A percentile compares a stretch with the other conserved stretches of the same genome.
phyloP scores from a whole-genome alignment of 352 stramenopile species.

The Thalassiosira pacifica region DNA sequence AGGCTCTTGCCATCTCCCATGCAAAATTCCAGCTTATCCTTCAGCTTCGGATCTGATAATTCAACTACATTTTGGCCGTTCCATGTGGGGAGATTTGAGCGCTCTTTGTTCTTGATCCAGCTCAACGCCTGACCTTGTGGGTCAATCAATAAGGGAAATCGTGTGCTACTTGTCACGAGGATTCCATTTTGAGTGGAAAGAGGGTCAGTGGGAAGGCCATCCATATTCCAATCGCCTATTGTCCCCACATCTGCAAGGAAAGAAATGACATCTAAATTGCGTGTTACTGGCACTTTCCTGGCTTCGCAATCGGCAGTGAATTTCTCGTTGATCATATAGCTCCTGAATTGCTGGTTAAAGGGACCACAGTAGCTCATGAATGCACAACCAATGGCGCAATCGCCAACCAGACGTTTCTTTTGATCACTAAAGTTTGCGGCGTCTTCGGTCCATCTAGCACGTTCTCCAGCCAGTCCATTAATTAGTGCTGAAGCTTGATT shows the following conservation, averaged over 20 bases:
- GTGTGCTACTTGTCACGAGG: slow-evolving; percentile 95
- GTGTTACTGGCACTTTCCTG: slow-evolving; percentile 93
- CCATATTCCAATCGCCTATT: slow-evolving; percentile 98
- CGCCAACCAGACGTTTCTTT: slow-evolving; percentile 95
- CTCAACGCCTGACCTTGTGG: slow-evolving; percentile 97
- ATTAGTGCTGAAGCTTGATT: slow-evolving; percentile 97
- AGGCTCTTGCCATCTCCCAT: slow-evolving; percentile 96
- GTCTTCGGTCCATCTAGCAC: slow-evolving; percentile 97
- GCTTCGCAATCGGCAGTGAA: slow-evolving; percentile 94
- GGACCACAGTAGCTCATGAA: slow-evolving; percentile 98
- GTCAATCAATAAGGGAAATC: slow-evolving; percentile 97
- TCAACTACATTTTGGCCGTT: slow-evolving; percentile 91
- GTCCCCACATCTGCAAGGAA: slow-evolving; percentile 98
- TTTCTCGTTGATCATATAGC: slow-evolving; percentile 96
- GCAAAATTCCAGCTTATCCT: slow-evolving; percentile 98
- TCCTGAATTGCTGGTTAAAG: slow-evolving; percentile 98
- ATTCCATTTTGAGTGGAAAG: slow-evolving; percentile 99
- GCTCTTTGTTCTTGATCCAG: slow-evolving; percentile 97
- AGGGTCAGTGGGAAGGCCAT: slow-evolving; percentile 96
- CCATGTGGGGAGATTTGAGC: slow-evolving; percentile 93
- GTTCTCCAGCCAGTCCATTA: slow-evolving; percentile 95
- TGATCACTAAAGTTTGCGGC: slow-evolving; percentile 97
- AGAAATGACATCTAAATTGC: slow-evolving; percentile 95
- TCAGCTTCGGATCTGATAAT: slow-evolving; percentile 96
- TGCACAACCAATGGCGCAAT: slow-evolving; percentile 96